Base-by-base conservation (phyloP, 345 rosid genomes). In the Melastoma malabathricum region DNA sequence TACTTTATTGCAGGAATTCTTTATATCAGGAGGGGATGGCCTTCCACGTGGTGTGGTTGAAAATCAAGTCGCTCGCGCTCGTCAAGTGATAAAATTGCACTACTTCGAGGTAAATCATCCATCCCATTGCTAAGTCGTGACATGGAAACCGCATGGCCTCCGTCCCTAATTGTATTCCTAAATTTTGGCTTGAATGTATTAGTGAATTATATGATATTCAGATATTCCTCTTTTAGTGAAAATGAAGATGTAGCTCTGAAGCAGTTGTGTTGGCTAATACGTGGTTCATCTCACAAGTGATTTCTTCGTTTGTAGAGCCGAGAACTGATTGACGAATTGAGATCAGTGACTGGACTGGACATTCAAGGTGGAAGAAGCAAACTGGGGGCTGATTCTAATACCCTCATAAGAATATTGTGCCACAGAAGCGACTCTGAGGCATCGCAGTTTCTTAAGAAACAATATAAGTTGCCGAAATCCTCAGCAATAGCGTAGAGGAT, bases 41-140 rank as follows among this genome's bases (percentile, higher is more conserved):
- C 95, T 92, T 70, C 98, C 98, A 3, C 73, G 95, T 72, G 96
- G 93, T 63, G 89, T 87, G 0, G 98, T 92, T 50, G 98, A 92
- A 73, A 87, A 92, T 65, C 95, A 92, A 67, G 76, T 84, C 18
- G 84, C 95, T 16, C 90, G 84, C 16, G 89, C 73, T 69, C 87
- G 95, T 50, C 80, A 66, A 31, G 82, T 82, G 56, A 76, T 87
- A 17, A 82, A 81, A 78, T 64, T 92, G 71, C 84, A 80, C 5
- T 76, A 88, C 57, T 73, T 77, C 48, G 95, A 92, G 97, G 98
- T 87, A 43, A 60, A 82, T 67, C 38, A 29, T 29, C 38, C 38
- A 29, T 29, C 1, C 9, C 38, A 29, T 6, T 5, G 38, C 38
- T 29, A 29, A 29, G 38, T 29, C 38, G 9, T 29, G 38, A 29